A percentile compares a stretch with the other conserved stretches of the same genome.
Evolutionary conservation across 1,284 basidiomycete genomes (phyloP).

Genomic region (Xerocomus minutiporus): DNA sequence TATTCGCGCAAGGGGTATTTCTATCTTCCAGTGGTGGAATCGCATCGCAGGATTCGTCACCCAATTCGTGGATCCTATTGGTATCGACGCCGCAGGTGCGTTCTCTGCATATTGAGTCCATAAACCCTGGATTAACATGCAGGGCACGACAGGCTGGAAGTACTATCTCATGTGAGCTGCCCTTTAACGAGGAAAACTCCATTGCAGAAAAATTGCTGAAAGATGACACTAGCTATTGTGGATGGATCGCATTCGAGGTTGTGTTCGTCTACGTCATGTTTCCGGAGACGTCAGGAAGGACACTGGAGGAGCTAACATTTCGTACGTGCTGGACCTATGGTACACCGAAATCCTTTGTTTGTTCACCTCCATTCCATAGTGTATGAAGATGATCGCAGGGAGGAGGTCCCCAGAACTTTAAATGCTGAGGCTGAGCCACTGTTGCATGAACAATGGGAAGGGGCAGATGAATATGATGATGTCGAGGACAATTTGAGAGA

Average conservation of each 20-base stretch:
- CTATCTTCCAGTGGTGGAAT: not conserved
- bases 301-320: constrained; percentile 1
- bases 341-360: not conserved
- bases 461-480: not conserved
- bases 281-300: constrained; percentile 5
- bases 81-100: not conserved
- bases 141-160: not conserved
- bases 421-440: not conserved
- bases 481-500: not conserved
- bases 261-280: constrained; percentile 45
- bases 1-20: not conserved
- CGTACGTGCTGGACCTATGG: not conserved
- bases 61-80: not conserved
- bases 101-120: not conserved
- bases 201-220: not conserved
- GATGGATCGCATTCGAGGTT: constrained; percentile 43
- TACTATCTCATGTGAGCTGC: not conserved
- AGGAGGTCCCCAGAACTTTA: not conserved
- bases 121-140: not conserved
- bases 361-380: not conserved
- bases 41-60: not conserved
- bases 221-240: constrained; percentile 32
- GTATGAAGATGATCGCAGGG: not conserved
- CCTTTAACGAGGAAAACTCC: not conserved
- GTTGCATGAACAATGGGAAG: not conserved